These are phyloP conservation scores for Psilocybe tampanensis DNA, from an alignment of 768 basidiomycete species.

Conservation along the genomic window DNA sequence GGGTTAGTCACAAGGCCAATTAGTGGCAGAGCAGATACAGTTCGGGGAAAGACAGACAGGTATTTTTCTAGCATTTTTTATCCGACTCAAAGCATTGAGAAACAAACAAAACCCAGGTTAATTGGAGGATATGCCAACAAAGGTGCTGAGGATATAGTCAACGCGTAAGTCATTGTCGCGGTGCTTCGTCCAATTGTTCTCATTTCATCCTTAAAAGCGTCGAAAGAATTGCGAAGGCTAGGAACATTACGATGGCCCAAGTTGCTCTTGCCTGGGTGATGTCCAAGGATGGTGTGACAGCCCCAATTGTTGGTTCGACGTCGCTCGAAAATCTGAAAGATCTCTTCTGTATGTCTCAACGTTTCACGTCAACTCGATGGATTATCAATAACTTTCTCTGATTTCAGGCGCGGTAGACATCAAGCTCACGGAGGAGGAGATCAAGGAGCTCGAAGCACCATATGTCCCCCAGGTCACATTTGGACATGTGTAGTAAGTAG, in stretches of 20 bases:
- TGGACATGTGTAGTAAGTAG: slow-evolving; percentile 21
- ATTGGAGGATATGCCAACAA: slow-evolving; percentile 23
- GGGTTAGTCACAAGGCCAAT: slow-evolving; percentile 47
- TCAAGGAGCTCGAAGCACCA: slow-evolving; percentile 25
- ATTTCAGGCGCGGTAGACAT: slow-evolving; percentile 25
- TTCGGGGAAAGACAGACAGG: slow-evolving; percentile 41
- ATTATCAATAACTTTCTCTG: neutral
- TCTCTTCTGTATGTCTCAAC: slow-evolving; percentile 38
- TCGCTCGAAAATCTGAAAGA: slow-evolving; percentile 54
- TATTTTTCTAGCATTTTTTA: slow-evolving; percentile 9
- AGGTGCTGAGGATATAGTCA: slow-evolving; percentile 37
- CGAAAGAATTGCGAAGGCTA: slow-evolving; percentile 55
- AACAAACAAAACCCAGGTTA: slow-evolving; percentile 13
- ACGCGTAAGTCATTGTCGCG: slow-evolving; percentile 33
- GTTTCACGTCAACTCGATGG: neutral
- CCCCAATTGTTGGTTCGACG: slow-evolving; percentile 61
- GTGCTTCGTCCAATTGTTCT: too few species aligned
- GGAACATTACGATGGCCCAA: slow-evolving; percentile 58
- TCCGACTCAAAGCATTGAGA: neutral
- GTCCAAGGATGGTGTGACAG: slow-evolving; percentile 50
- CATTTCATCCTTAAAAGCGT: slow-evolving; percentile 38
- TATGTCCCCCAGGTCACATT: slow-evolving; percentile 26
- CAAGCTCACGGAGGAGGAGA: slow-evolving; percentile 28
- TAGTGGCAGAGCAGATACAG: slow-evolving; percentile 33
- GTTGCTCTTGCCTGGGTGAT: slow-evolving; percentile 56